Base-by-base conservation (phyloP, 148 eudicot genomes). In the Cornus florida region DNA sequence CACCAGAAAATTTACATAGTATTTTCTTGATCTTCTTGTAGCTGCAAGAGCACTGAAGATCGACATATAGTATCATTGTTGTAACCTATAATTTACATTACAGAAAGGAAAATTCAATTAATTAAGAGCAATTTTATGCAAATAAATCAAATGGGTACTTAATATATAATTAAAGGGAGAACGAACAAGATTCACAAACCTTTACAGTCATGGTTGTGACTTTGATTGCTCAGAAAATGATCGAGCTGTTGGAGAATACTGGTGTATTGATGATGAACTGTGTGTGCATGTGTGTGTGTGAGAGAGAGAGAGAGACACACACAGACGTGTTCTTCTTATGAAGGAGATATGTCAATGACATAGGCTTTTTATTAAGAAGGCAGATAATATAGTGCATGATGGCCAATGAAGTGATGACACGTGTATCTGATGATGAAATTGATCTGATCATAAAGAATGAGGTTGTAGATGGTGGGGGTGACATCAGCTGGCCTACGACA, bases 1-100 rank as follows among this genome's bases (percentile, higher is more conserved):
- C 46, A 93, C 97, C 91, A 65, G 93, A 92, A 82, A 87, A 90
- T 77, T 86, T 87, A 83, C 89, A 88, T 76, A 90, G 88, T 62
- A 87, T 33, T 77, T 83, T 90, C 88, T 88, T 91, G 78, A 91
- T 83, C 80, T 93, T 90, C 78, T 77, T 88, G 88, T 90, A 93
- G 91, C 97, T 91, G 75, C 87, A 73, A 14, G 76, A 56, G 65
- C 97, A 93, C 57, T 91, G 86, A 67, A 93, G 91, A 85, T 35
- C 38, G 73, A 86, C 95, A 79, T 91, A 84, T 22, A 93, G 83
- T 20, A 86, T 76, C 97, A 93, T 93, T 22, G 6, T 66, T 5
- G 92, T 90, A 10, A 80, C 89, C 95, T 93, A 65, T 35, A 35
- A 35, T 2, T 50, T 23, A 57, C 4, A 17, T 39, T 28, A 28